Evolutionary conservation across 345 rosid species (phyloP), one percentile per base, ranked within the genome.

Genomic region (Salix udensis): DNA sequence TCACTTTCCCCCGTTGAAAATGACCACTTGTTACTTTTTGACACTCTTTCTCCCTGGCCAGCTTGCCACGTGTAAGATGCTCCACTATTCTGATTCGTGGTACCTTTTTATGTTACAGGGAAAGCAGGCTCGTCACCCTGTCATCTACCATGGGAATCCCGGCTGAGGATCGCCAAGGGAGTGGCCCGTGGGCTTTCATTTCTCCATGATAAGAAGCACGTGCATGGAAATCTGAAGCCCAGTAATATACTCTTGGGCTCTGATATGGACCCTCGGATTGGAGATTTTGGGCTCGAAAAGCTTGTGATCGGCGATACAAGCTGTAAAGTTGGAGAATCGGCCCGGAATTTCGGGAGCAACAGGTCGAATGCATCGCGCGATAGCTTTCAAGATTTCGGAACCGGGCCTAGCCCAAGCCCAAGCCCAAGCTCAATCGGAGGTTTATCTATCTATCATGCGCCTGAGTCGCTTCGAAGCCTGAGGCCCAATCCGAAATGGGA

Each of bases 401-500:
- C 65, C 2, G 87, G 90, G 5, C 86, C 87, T 0, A 88, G 94
- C 36, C 94, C 94, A 0, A 92, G 97, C 79, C 98, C 95, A 0
- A 90, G 96, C 46, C 92, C 94, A 0, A 92, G 97, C 79, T 88
- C 88, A 0, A 66, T 95, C 0, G 86, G 92, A 0, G 87, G 93
- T 8, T 68, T 93, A 4, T 89, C 91, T 0, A 92, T 92, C 0
- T 96, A 93, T 76, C 84, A 87, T 1, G 96, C 99, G 3, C 97
- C 98, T 0, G 99, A 96, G 79, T 96, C 97, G 10, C 88, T 96
- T 4, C 46, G 99, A 71, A 91, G 91, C 76, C 70, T 96, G 4
- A 93, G 93, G 83, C 91, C 99, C 31, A 89, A 85, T 67, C 92
- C 92, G 0, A 96, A 96, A 50, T 93, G 99, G 99, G 99, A 96